Percentiles rank a stretch among this genome's conserved stretches.
Evolutionary conservation across 148 eudicot genomes (phyloP).

Genomic region (Rhododendron ferrugineum): DNA sequence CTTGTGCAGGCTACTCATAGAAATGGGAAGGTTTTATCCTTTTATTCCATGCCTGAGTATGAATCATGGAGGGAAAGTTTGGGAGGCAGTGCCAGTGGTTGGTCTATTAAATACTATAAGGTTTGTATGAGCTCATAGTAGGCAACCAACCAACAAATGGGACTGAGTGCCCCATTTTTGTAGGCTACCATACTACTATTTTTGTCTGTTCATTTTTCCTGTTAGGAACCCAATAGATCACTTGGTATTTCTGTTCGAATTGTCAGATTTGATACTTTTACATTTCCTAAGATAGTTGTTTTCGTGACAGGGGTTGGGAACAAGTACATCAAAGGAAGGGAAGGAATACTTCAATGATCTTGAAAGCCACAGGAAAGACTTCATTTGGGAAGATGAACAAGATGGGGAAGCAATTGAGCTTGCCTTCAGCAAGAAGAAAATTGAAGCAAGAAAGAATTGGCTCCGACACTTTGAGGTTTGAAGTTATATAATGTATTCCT

Average conservation of each 20-base stretch:
- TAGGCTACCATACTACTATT: neutral
- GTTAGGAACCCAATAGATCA: neutral
- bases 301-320: slow-evolving; percentile 83
- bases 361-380: slow-evolving; percentile 61
- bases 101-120: slow-evolving; percentile 94
- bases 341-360: slow-evolving; percentile 72
- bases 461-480: slow-evolving; percentile 78
- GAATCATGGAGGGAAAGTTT: slow-evolving; percentile 58
- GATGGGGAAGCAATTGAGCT: slow-evolving; percentile 94
- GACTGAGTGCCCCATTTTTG: too few species aligned
- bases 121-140: slow-evolving; percentile 25
- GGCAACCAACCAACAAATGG: neutral
- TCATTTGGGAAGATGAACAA: slow-evolving; percentile 65
- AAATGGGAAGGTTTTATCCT: slow-evolving; percentile 37
- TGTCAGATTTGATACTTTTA: neutral
- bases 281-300: neutral
- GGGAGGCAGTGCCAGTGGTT: slow-evolving; percentile 47
- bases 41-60: slow-evolving; percentile 86
- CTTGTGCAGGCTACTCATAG: slow-evolving; percentile 54
- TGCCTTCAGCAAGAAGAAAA: slow-evolving; percentile 94
- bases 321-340: slow-evolving; percentile 74
- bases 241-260: neutral
- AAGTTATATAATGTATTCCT: too few species aligned
- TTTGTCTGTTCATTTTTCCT: neutral
- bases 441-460: slow-evolving; percentile 96